Conservation (phyloP, 1,284 basidiomycete species). For the Melanopsichium pennsylvanicum region DNA sequence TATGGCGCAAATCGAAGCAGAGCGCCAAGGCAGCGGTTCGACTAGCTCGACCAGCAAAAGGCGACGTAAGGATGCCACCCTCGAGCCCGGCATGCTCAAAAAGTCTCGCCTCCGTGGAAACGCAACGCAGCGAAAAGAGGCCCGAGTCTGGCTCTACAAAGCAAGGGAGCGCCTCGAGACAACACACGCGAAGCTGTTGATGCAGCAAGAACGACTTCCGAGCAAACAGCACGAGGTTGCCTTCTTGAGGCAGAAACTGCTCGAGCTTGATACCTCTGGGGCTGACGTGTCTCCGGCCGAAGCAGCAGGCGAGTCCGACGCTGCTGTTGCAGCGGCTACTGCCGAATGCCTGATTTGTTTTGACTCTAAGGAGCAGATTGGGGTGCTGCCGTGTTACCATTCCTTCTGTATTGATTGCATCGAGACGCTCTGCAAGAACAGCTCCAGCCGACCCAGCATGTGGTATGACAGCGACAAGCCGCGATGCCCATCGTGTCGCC, state of each 20-base stretch:
- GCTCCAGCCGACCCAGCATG: not conserved
- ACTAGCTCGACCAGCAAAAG: not conserved
- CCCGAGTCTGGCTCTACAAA: slow-evolving; percentile 44
- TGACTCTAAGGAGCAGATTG: slow-evolving; percentile 31
- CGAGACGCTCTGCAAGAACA: slow-evolving; percentile 27
- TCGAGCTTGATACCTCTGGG: slow-evolving; percentile 69
- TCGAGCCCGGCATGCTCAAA: slow-evolving; percentile 32
- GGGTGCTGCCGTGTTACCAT: slow-evolving; percentile 49
- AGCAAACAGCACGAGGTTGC: slow-evolving; percentile 42
- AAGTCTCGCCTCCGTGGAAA: slow-evolving; percentile 45
- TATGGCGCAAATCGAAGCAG: slow-evolving; percentile 27
- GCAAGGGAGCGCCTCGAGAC: slow-evolving; percentile 38
- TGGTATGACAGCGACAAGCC: slow-evolving; percentile 2
- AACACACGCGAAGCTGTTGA: slow-evolving; percentile 9
- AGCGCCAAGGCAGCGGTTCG: not conserved
- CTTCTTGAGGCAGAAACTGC: slow-evolving; percentile 32
- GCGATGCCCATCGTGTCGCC: slow-evolving; percentile 34
- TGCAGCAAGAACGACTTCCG: slow-evolving; percentile 2
- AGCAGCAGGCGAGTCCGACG: slow-evolving; percentile 72
- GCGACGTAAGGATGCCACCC: slow-evolving; percentile 15
- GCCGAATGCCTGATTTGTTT: slow-evolving; percentile 43
- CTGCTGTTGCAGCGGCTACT: not conserved
- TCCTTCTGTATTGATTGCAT: slow-evolving; percentile 49
- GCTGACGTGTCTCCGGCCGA: slow-evolving; percentile 76
- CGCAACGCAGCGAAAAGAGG: slow-evolving; percentile 30